A percentile compares a stretch with the other conserved stretches of the same genome.
These are phyloP conservation scores for Trichoderma sp. DNA, from an alignment of 2,329 filamentous ascomycete genomes.

Conservation along the genomic window DNA sequence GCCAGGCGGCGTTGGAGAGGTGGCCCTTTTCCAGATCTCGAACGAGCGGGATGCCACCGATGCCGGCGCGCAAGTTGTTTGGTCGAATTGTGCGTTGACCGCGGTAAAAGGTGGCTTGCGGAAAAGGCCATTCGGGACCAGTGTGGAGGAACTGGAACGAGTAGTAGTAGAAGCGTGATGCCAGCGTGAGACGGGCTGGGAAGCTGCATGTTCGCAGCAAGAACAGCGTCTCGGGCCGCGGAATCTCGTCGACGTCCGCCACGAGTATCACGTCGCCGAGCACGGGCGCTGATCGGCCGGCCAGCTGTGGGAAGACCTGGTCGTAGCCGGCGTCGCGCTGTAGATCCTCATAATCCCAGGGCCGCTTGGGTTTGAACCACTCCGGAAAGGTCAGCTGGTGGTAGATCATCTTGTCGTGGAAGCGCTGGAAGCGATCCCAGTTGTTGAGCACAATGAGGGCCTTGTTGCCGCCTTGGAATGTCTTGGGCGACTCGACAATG, in stretches of 20 bases:
- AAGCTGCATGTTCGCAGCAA: slow-evolving; percentile 56
- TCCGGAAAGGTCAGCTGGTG: slow-evolving; percentile 54
- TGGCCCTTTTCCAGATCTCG: slow-evolving; percentile 49
- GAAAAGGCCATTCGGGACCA: slow-evolving; percentile 56
- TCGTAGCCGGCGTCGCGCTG: slow-evolving; percentile 61
- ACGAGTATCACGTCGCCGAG: slow-evolving; percentile 61
- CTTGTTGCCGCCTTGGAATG: slow-evolving; percentile 62
- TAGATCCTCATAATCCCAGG: slow-evolving; percentile 58
- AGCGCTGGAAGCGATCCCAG: slow-evolving; percentile 56
- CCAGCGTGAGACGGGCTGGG: slow-evolving; percentile 56
- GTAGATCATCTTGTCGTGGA: slow-evolving; percentile 64
- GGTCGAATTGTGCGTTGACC: slow-evolving; percentile 55
- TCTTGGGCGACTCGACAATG: slow-evolving; percentile 61
- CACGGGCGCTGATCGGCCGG: slow-evolving; percentile 46
- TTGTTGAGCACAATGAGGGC: slow-evolving; percentile 57
- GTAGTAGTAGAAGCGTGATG: slow-evolving; percentile 60
- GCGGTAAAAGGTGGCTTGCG: slow-evolving; percentile 61
- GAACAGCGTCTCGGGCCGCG: slow-evolving; percentile 54
- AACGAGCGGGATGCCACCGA: slow-evolving; percentile 46
- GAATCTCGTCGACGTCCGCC: slow-evolving; percentile 64
- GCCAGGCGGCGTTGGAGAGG: slow-evolving; percentile 59
- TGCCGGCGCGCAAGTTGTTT: slow-evolving; percentile 55
- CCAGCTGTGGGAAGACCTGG: slow-evolving; percentile 57
- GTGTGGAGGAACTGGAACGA: slow-evolving; percentile 56
- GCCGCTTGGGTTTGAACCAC: slow-evolving; percentile 42